These are phyloP conservation scores for Immersiporthe knoxdaviesiana DNA, from an alignment of 2,329 filamentous ascomycete genomes.

Conservation along the genomic window DNA sequence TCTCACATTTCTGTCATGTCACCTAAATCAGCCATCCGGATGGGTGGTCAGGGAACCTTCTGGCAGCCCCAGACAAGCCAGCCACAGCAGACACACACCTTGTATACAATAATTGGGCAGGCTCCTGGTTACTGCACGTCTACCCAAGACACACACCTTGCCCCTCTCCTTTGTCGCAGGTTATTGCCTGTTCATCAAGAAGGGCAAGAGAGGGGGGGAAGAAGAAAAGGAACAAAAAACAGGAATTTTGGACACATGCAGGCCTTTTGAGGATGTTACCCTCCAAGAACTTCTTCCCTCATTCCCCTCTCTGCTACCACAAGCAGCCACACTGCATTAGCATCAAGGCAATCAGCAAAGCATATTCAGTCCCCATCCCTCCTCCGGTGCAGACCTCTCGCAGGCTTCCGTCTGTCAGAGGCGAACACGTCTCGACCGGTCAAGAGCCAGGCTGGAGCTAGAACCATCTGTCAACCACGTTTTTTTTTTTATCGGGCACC, in stretches of 20 bases:
- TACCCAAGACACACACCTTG: neutral
- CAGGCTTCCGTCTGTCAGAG: slow-evolving; percentile 22
- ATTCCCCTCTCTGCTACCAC: neutral
- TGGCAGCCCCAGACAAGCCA: neutral
- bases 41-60: neutral
- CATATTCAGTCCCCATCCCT: neutral
- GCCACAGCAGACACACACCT: neutral
- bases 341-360: slow-evolving; percentile 14
- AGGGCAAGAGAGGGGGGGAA: too few relatives aligned
- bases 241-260: neutral
- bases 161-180: neutral
- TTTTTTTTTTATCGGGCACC: neutral
- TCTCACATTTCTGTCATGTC: neutral
- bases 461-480: slow-evolving; percentile 21
- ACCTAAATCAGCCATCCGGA: neutral
- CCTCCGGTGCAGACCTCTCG: slow-evolving; percentile 15
- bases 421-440: slow-evolving; percentile 23
- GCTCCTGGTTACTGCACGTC: neutral
- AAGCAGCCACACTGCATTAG: slow-evolving; percentile 18
- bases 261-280: slow-evolving; percentile 1
- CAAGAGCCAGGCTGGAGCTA: neutral
- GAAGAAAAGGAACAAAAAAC: neutral
- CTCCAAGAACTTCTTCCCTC: neutral
- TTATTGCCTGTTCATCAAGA: neutral
- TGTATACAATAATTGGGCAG: neutral